These are phyloP conservation scores for Aquilaria yunnanensis DNA, from an alignment of 345 rosid genomes.

Conservation along the genomic window DNA sequence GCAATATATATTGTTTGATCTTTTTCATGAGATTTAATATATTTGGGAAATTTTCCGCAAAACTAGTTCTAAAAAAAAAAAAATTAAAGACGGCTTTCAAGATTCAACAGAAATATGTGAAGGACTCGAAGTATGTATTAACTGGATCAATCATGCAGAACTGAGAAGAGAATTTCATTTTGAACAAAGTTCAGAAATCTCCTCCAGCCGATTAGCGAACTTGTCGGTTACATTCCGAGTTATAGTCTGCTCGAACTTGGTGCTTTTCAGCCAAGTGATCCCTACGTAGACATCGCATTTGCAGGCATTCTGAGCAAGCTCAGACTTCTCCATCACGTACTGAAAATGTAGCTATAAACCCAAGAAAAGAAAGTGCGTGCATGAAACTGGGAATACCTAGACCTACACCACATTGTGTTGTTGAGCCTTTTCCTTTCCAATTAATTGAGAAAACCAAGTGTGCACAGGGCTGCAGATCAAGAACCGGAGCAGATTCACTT, in stretches of 20 bases:
- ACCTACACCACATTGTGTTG: too few relatives aligned
- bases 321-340: constrained; percentile 48
- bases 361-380: too few relatives aligned
- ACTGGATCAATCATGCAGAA: constrained; percentile 7
- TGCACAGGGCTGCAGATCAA: too few relatives aligned
- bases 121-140: background rate
- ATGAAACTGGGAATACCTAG: too few relatives aligned
- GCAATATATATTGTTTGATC: too few relatives aligned
- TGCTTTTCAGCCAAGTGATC: constrained; percentile 65
- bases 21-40: too few relatives aligned
- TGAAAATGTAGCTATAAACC: constrained; percentile 40
- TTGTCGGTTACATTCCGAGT: constrained; percentile 53
- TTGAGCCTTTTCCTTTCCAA: too few relatives aligned
- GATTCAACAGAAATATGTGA: background rate
- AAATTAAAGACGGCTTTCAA: background rate
- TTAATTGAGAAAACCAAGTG: too few relatives aligned
- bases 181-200: constrained; percentile 50
- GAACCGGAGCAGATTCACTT: constrained; percentile 7
- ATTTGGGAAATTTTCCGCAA: too few relatives aligned
- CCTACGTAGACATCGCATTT: constrained; percentile 47
- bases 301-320: constrained; percentile 39
- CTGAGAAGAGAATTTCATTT: constrained; percentile 36
- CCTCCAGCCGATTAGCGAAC: constrained; percentile 42
- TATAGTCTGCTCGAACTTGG: constrained; percentile 67
- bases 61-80: too few relatives aligned